Evolutionary conservation across 495 filamentous ascomycete species (phyloP).

Genomic region (Cairneyella variabilis): DNA sequence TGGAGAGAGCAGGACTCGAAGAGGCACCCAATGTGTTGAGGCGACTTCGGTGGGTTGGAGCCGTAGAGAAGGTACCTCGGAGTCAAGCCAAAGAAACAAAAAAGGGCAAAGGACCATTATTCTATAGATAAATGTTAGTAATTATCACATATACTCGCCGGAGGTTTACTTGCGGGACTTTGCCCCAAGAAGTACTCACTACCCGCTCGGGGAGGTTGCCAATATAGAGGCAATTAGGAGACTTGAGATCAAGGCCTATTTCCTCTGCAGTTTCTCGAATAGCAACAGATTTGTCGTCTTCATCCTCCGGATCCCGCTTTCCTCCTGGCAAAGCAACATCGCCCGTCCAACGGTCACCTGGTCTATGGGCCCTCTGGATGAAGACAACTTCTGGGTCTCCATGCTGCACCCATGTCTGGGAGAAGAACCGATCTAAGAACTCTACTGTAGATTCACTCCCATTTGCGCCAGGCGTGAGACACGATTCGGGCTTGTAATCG

Average conservation of each 20-base stretch:
- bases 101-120: constrained; percentile 79
- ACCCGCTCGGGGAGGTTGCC: constrained; percentile 71
- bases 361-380: constrained; percentile 69
- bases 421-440: constrained; percentile 58
- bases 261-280: constrained; percentile 70
- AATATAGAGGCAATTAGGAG: constrained; percentile 49
- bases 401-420: constrained; percentile 64
- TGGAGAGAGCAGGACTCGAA: constrained; percentile 61
- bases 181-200: constrained; percentile 70
- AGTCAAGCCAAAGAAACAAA: constrained; percentile 60
- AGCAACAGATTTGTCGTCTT: constrained; percentile 59
- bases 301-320: constrained; percentile 66
- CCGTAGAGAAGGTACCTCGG: constrained; percentile 52
- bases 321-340: constrained; percentile 76
- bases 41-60: constrained; percentile 72
- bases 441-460: constrained; percentile 25
- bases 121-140: constrained; percentile 34
- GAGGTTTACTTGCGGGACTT: constrained; percentile 57
- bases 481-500: constrained; percentile 42
- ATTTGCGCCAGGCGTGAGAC: constrained; percentile 27
- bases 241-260: constrained; percentile 61
- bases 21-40: constrained; percentile 73
- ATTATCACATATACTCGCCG: too few relatives aligned
- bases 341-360: constrained; percentile 71
- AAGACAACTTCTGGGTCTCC: constrained; percentile 75